Base-by-base conservation (phyloP, 352 stramenopile species). In the Sclerospora graminicola region DNA sequence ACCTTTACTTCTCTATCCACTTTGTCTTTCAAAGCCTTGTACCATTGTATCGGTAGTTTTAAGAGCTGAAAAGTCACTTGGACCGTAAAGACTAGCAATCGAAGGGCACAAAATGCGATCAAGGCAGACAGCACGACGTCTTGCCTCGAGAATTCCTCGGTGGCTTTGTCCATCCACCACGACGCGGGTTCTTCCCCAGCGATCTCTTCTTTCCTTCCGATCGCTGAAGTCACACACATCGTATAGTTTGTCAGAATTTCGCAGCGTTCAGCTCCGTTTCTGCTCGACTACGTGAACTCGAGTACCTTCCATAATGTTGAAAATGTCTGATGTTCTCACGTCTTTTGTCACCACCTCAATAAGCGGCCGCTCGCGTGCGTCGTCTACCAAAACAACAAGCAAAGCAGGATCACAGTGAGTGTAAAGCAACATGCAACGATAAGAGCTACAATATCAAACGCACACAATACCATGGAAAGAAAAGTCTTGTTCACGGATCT, bases 401-500 rank as follows among this genome's bases (percentile, higher is more conserved):
- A 6, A 26, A 26, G 21, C 21, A 26, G 21, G 6, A 6, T 6
- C 21, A 26, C 2, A 37, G 32, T 23, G 11, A 23, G 15, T 5
- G 6, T 23, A 14, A 26, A 32, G 8, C 19, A 24, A 10, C 27
- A 8, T 16, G 37, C 29, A 40, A 37, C 23, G 30, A 14, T 33
- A 20, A 42, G 2, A 42, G 18, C 14, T 18, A 38, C 8, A 4
- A 44, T 37, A 48, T 13, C 53, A 53, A 39, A 14, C 24, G 10
- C 28, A 51, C 56, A 20, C 54, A 18, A 13, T 31, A 86, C 74
- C 63, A 45, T 54, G 60, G 54, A 82, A 87, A 15, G 71, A 87
- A 24, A 68, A 87, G 42, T 82, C 69, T 36, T 83, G 66, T 37
- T 78, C 68, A 20, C 49, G 59, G 41, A 87, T 84, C 56, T 84